Percentiles rank a stretch among this genome's conserved stretches.
Conservation (phyloP, 176 grass and related monocot species). For the Avena sativa region DNA sequence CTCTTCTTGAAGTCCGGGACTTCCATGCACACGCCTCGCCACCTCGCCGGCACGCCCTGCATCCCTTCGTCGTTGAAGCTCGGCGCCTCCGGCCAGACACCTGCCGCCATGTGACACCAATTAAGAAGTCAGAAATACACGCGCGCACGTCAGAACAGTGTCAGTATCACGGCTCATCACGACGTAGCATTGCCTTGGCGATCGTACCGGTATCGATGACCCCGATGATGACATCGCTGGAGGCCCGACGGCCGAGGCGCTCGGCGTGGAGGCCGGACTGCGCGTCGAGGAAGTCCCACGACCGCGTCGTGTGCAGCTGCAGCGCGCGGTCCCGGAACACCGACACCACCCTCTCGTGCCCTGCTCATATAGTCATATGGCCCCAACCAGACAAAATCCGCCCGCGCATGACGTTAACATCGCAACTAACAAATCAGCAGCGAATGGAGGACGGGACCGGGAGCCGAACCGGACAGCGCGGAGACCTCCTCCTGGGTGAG, state of each 20-base stretch:
- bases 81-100: slow-evolving; percentile 88
- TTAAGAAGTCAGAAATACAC: too few relatives aligned
- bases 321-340: slow-evolving; percentile 81
- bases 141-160: background rate
- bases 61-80: slow-evolving; percentile 90
- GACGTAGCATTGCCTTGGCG: background rate
- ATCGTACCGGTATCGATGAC: slow-evolving; percentile 76
- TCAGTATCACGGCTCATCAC: too few relatives aligned
- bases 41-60: slow-evolving; percentile 67
- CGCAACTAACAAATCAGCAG: background rate
- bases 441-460: background rate
- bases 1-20: slow-evolving; percentile 92
- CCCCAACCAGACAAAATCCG: background rate
- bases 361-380: slow-evolving; percentile 40
- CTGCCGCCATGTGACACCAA: slow-evolving; percentile 34
- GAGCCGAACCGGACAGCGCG: slow-evolving; percentile 63
- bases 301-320: slow-evolving; percentile 92
- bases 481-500: slow-evolving; percentile 86
- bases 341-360: slow-evolving; percentile 73
- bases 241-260: slow-evolving; percentile 65
- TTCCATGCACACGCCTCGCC: slow-evolving; percentile 96
- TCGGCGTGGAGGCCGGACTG: slow-evolving; percentile 72
- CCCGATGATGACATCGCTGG: slow-evolving; percentile 82
- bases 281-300: slow-evolving; percentile 85
- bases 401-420: background rate